Base-by-base conservation (phyloP, 139 green algal genomes). In the Chlamydomonas incerta region DNA sequence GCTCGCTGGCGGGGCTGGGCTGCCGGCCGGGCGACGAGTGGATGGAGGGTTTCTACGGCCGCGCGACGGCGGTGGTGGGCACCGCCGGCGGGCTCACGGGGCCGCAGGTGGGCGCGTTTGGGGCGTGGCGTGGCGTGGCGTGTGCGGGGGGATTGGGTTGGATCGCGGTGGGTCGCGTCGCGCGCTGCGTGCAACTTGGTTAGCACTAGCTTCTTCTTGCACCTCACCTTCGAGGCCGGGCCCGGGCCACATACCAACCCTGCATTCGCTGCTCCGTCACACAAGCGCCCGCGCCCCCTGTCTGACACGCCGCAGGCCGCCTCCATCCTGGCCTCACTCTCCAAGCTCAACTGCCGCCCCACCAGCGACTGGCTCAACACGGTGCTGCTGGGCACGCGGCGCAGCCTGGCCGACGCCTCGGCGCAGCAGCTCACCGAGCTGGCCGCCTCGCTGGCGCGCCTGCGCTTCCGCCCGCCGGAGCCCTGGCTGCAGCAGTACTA, bases 401-500 rank as follows among this genome's bases (percentile, higher is more conserved):
- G 82, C 47, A 72, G 52, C 60, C 71, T 87, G 58, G 18, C n/a
- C 6, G 58, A 74, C 15, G 72, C 82, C 33, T n/a, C 50, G 10
- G 55, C 52, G 24, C 34, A 67, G 18, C 33, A 83, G 72, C 74
- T 88, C 50, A 77, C 85, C 8, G 26, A 67, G 8, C 37, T 89
- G 52, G 28, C 89, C 0, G n/a, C 26, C 34, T 31, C 76, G 18
- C 66, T 90, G 0, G 52, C 82, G 2, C 26, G 23, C 1, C 77
- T 92, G 21, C 72, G 72, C 60, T 80, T 89, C 63, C 74, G 86
- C 20, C 81, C 89, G 10, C 67, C 88, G 2, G 89, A 85, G 50
- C 71, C 46, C 9, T 92, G 86, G 89, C 58, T 90, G 66, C 79
- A 87, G 70, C 74, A 72, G 46, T 89, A 58, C 69, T 72, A 87